Evolutionary conservation across 352 stramenopile genomes (phyloP), one percentile per base, ranked within the genome.

Genomic region (Phytophthora pini): DNA sequence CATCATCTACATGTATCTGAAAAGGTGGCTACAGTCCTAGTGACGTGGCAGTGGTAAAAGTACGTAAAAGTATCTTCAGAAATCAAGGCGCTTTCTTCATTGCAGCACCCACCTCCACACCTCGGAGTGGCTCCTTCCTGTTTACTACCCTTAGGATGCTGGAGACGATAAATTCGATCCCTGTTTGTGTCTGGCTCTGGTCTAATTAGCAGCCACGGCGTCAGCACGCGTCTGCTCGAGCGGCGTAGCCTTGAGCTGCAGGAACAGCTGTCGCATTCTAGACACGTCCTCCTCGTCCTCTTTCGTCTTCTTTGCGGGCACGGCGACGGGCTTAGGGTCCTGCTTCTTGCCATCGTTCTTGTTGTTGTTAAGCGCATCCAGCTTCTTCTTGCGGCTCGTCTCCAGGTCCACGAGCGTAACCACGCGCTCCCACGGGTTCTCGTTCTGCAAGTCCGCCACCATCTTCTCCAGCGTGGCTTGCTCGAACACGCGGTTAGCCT

Each of bases 401-500:
- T 97, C 90, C 24, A 98, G 68, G 39, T 98, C 92, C 46, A 98
- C 92, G 66, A 98, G 86, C 56, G 91, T 98, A 59, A 97, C 92
- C 20, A 98, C 92, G 47, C 88, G 87, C 67, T 98, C 92, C 92
- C 92, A 98, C 51, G 83, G 90, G 79, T 98, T 98, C 58, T 97
- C 92, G 77, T 92, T 98, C 71, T 98, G 87, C 48, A 98, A 74
- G 66, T 98, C 93, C 8, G 90, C 92, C 59, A 95, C 93, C 71
- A 98, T 95, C 57, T 96, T 97, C 77, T 98, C 94, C 48, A 98
- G 75, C 41, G 97, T 98, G 12, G 92, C 89, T 74, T 98, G 93
- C 62, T 98, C 94, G 54, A 97, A 90, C 58, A 92, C 86, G 60
- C 94, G 89, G 73, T 98, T 98, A 39, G 93, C 85, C 64, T 89